phyloP scores from a whole-genome alignment of 2,329 filamentous ascomycete species.

The Hypoxylon sp. region DNA sequence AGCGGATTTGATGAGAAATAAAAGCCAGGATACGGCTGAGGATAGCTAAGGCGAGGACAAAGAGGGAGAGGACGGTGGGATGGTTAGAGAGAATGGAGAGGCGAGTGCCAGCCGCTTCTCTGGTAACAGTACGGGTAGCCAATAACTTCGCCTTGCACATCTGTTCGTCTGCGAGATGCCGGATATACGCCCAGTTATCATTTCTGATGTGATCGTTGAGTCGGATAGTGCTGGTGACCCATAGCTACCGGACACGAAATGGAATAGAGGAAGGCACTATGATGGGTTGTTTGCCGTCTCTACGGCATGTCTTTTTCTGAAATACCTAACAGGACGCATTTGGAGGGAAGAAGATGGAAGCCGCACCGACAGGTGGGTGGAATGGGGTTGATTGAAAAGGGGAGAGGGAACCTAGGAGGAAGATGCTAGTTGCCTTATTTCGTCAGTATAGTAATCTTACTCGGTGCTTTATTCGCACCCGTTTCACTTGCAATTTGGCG shows the following conservation, averaged over 20 bases:
- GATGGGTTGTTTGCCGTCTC: background rate
- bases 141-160: too few relatives aligned
- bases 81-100: too few relatives aligned
- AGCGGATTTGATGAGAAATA: too few relatives aligned
- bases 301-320: background rate
- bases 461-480: background rate
- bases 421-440: background rate
- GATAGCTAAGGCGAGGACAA: background rate
- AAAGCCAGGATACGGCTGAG: too few relatives aligned
- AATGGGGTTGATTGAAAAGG: background rate
- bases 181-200: background rate
- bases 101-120: too few relatives aligned
- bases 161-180: background rate
- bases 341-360: background rate
- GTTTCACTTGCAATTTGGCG: background rate
- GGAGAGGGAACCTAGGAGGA: background rate
- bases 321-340: background rate
- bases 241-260: background rate
- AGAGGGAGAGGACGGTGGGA: too few relatives aligned
- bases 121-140: too few relatives aligned
- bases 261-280: background rate
- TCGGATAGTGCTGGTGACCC: background rate
- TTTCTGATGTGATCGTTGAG: background rate
- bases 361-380: background rate
- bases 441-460: background rate